Percentiles rank a stretch among this genome's conserved stretches.
These are phyloP conservation scores for Daldinia caldariorum DNA, from an alignment of 495 filamentous ascomycete species.

Conservation along the genomic window DNA sequence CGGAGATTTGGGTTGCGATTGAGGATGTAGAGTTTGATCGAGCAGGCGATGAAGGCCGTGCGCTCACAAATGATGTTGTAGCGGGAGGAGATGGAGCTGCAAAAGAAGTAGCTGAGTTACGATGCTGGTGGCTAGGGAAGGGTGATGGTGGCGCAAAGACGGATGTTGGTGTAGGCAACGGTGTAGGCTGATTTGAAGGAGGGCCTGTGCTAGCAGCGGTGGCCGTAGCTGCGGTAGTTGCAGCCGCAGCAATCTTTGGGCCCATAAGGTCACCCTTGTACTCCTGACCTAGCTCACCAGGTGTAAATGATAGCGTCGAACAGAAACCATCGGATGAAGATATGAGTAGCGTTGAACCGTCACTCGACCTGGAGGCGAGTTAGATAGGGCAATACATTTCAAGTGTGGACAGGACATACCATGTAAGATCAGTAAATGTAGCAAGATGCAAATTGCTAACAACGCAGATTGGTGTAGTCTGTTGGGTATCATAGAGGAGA, in stretches of 20 bases:
- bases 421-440: constrained; percentile 95
- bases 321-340: constrained; percentile 98
- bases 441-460: constrained; percentile 97
- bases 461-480: constrained; percentile 88
- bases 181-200: constrained; percentile 68
- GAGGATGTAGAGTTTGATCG: constrained; percentile 89
- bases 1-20: constrained; percentile 69
- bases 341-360: constrained; percentile 92
- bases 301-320: constrained; percentile 83
- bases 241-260: constrained; percentile 55
- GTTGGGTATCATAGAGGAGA: constrained; percentile 97
- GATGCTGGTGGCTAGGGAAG: constrained; percentile 62
- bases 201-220: constrained; percentile 50
- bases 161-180: constrained; percentile 71
- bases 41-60: constrained; percentile 76
- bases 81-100: constrained; percentile 68
- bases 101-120: constrained; percentile 59
- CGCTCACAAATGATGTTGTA: constrained; percentile 56
- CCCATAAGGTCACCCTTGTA: constrained; percentile 75
- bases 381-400: constrained; percentile 41
- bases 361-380: constrained; percentile 77
- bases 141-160: constrained; percentile 67
- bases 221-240: constrained; percentile 46
- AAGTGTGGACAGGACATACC: constrained; percentile 64
- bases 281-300: constrained; percentile 86